phyloP scores from a whole-genome alignment of 2,329 filamentous ascomycete species.

The Clonostachys chloroleuca region DNA sequence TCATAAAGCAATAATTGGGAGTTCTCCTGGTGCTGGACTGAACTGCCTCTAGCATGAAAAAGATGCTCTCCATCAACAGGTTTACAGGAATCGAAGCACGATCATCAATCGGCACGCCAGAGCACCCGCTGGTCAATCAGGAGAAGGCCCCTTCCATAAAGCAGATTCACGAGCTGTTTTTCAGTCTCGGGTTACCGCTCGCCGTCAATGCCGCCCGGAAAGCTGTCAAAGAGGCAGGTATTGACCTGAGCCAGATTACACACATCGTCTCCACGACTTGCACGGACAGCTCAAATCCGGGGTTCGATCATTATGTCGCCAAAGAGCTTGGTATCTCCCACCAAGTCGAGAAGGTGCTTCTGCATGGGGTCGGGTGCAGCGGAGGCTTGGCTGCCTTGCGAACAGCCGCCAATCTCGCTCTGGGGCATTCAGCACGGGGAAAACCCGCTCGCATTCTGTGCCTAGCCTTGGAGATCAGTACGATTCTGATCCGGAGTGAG shows the following conservation, averaged over 20 bases:
- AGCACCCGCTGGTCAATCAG: slow-evolving; percentile 58
- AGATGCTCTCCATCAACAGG: slow-evolving; percentile 58
- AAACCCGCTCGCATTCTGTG: slow-evolving; percentile 60
- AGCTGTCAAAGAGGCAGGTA: slow-evolving; percentile 20
- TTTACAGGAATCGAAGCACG: slow-evolving; percentile 61
- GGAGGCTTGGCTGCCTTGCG: slow-evolving; percentile 58
- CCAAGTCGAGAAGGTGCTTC: slow-evolving; percentile 57
- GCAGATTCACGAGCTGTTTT: slow-evolving; percentile 50
- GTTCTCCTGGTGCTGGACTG: slow-evolving; percentile 1
- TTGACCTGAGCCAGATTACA: slow-evolving; percentile 45
- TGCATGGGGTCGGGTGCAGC: slow-evolving; percentile 63
- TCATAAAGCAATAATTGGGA: not conserved
- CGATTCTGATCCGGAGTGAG: slow-evolving; percentile 59
- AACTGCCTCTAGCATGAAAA: slow-evolving; percentile 45
- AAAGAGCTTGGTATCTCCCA: slow-evolving; percentile 52
- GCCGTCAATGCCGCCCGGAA: slow-evolving; percentile 50
- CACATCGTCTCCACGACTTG: slow-evolving; percentile 66
- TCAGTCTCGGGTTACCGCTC: slow-evolving; percentile 52
- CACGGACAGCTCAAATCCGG: slow-evolving; percentile 65
- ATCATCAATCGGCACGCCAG: slow-evolving; percentile 56
- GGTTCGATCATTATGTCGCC: slow-evolving; percentile 62
- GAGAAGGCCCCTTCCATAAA: slow-evolving; percentile 43
- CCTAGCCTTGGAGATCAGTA: slow-evolving; percentile 59
- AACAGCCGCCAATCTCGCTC: slow-evolving; percentile 62
- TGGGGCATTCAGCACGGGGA: slow-evolving; percentile 55